Conservation (phyloP, 2,329 filamentous ascomycete species). For the Ophiocordyceps robertsii region DNA sequence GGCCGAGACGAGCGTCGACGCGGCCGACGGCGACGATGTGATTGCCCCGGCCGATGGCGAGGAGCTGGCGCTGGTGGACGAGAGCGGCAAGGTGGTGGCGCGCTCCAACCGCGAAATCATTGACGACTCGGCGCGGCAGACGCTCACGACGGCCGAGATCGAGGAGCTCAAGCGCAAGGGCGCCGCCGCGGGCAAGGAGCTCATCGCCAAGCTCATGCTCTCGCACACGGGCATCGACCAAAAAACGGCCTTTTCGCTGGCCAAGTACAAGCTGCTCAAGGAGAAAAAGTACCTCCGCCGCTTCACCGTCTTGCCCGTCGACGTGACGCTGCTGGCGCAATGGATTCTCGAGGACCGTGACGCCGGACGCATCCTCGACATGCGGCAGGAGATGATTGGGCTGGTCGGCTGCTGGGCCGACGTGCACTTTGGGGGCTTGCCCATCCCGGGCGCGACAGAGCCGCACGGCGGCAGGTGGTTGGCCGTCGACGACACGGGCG, state of each 20-base stretch:
- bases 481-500: constrained; percentile 76
- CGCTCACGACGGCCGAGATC: constrained; percentile 61
- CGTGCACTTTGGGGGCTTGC: constrained; percentile 48
- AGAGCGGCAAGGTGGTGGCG: constrained; percentile 30
- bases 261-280: constrained; percentile 93
- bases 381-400: constrained; percentile 72
- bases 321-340: constrained; percentile 61
- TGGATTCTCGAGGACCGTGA: constrained; percentile 75
- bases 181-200: constrained; percentile 67
- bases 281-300: constrained; percentile 84
- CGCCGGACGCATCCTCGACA: constrained; percentile 65
- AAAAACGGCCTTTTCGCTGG: constrained; percentile 85
- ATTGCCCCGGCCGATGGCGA: constrained; percentile 22
- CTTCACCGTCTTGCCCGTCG: constrained; percentile 75
- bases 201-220: constrained; percentile 84
- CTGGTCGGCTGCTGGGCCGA: constrained; percentile 83
- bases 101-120: constrained; percentile 46
- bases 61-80: constrained; percentile 29
- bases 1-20: constrained; percentile 24
- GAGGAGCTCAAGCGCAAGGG: constrained; percentile 63
- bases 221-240: constrained; percentile 84
- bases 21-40: constrained; percentile 28
- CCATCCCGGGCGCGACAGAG: constrained; percentile 10
- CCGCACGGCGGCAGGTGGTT: constrained; percentile 49
- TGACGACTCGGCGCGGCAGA: constrained; percentile 56